Conservation (phyloP, 306 rosid species). For the Erythrophleum fordii region DNA sequence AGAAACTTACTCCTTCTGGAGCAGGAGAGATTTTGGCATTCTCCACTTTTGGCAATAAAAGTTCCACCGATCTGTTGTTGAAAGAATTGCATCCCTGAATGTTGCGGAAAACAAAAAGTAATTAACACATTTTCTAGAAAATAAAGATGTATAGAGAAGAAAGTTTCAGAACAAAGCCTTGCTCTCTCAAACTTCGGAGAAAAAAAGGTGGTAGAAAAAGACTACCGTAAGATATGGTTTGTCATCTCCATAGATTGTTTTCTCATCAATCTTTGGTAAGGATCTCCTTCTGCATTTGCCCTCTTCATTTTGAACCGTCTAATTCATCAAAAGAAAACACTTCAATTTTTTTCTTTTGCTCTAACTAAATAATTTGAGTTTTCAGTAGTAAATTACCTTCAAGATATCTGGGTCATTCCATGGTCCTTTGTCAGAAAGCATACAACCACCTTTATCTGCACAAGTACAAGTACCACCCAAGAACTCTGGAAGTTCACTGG, state of each 20-base stretch:
- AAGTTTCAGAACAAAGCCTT: conserved; percentile 13
- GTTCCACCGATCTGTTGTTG: background rate
- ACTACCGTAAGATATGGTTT: conserved; percentile 45
- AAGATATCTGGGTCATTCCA: conserved; percentile 89
- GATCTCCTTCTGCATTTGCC: conserved; percentile 54
- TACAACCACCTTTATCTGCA: conserved; percentile 91
- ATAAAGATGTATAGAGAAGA: background rate
- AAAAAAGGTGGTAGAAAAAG: background rate
- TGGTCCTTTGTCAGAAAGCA: conserved; percentile 99
- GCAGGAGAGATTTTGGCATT: conserved; percentile 41
- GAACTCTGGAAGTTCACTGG: conserved; percentile 95
- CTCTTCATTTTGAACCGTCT: conserved; percentile 89
- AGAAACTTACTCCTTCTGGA: conserved; percentile 42
- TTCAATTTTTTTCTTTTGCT: conserved; percentile 34
- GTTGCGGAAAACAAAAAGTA: background rate
- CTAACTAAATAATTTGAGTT: background rate
- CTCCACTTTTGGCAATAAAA: conserved; percentile 31
- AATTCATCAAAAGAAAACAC: conserved; percentile 33
- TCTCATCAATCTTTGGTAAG: conserved; percentile 60
- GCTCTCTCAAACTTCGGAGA: too few relatives aligned
- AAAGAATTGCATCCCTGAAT: conserved; percentile 56
- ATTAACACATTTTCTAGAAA: conserved; percentile 13
- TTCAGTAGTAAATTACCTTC: conserved; percentile 57
- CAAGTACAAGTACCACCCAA: conserved; percentile 94
- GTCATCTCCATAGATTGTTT: conserved; percentile 64